These are phyloP conservation scores for Chaetomium globosum DNA, from an alignment of 2,329 filamentous ascomycete genomes.

Conservation along the genomic window DNA sequence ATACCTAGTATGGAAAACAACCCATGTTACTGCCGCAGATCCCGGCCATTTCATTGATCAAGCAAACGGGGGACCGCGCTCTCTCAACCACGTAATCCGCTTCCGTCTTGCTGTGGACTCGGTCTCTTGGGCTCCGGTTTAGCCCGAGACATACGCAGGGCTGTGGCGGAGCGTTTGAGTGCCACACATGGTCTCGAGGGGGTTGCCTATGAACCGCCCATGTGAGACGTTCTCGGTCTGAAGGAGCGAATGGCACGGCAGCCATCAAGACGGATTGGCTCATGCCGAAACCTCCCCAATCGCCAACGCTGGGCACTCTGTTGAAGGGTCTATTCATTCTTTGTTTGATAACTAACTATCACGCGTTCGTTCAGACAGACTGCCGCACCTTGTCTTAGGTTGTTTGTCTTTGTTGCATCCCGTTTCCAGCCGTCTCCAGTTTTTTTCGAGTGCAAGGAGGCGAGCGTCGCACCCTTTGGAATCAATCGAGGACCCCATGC, in stretches of 20 bases:
- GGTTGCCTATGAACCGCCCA: neutral
- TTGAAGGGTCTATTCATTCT: neutral
- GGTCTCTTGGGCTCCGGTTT: neutral
- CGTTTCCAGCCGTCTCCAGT: neutral
- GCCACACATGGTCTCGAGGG: neutral
- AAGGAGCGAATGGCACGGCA: neutral
- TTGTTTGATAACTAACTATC: neutral
- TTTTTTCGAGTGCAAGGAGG: neutral
- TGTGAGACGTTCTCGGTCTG: slow-evolving; percentile 8
- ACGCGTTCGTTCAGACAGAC: neutral
- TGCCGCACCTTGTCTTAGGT: neutral
- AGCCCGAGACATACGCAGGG: neutral
- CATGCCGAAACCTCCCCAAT: neutral
- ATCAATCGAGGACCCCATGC: neutral
- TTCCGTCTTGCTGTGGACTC: neutral
- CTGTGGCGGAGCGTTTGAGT: slow-evolving; percentile 9
- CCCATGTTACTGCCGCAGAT: neutral
- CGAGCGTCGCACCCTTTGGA: neutral
- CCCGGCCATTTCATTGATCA: neutral
- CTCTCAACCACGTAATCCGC: no score
- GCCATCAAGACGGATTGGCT: neutral
- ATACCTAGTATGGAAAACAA: no score
- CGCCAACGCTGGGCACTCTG: neutral
- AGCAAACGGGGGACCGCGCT: neutral
- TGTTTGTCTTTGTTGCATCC: slow-evolving; percentile 8